Evolutionary conservation across 306 rosid genomes (phyloP), one percentile per base, ranked within the genome.

Genomic region (Amphicarpaea edgeworthii): DNA sequence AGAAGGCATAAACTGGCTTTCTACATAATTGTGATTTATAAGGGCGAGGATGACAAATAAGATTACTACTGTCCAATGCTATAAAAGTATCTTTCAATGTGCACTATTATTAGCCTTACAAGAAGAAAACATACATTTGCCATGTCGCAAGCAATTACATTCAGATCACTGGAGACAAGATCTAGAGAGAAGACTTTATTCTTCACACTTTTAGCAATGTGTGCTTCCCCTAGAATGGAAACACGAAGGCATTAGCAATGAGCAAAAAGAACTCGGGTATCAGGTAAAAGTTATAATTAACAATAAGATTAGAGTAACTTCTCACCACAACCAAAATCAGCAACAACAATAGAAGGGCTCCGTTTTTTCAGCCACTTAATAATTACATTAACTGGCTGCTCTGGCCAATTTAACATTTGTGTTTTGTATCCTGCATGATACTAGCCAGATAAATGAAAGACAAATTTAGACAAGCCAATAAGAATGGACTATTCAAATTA

Each of bases 311-410:
- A 46, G 14, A 64, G 14, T 8, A 45, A 79, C 28, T 49, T 66
- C 96, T 90, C 81, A 91, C 98, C 99, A 40, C 97, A 95, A 68
- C 98, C 99, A 84, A 95, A 95, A 88, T 95, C 97, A 76, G 98
- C 97, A 43, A 95, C 88, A 51, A 86, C 89, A 78, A 90, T 75
- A 49, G 96, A 90, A 45, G 92, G 86, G 72, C 73, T 83, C 78
- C 82, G 96, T 70, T 89, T 87, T 74, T 82, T 92, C 42, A 95
- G 79, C 97, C 97, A 95, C 70, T 84, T 86, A 63, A 86, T 88
- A 72, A 95, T 92, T 47, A 89, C 90, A 77, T 92, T 82, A 75
- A 95, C 92, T 0, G 97, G 97, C 72, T 81, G 84, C 86, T 95
- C 96, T 37, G 99, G 99, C 97, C 99, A 95, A 70, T 84, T 91